phyloP scores from a whole-genome alignment of 495 filamentous ascomycete genomes.

The Penicillium herquei region DNA sequence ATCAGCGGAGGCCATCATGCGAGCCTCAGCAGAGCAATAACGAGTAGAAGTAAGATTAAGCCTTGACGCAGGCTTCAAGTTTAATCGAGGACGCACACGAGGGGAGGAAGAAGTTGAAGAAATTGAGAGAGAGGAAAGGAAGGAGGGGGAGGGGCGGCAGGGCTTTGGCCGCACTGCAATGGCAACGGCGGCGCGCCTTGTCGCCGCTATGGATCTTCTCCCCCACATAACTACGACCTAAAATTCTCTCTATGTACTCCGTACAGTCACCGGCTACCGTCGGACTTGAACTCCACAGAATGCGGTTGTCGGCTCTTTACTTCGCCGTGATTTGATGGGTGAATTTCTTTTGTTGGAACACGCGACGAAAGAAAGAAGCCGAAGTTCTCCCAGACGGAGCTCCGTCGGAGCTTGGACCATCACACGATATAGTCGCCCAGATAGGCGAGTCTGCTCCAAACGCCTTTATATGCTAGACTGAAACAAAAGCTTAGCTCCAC shows the following conservation, averaged over 20 bases:
- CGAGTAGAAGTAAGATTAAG: conserved; percentile 18
- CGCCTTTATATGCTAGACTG: too few relatives aligned
- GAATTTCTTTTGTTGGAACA: background rate
- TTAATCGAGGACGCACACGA: conserved; percentile 21
- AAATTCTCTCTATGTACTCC: background rate
- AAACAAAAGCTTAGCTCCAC: too few relatives aligned
- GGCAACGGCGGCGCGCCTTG: conserved; percentile 30
- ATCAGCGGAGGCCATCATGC: conserved; percentile 45
- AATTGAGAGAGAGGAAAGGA: conserved; percentile 19
- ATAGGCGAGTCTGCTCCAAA: too few relatives aligned
- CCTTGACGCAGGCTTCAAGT: conserved; percentile 11
- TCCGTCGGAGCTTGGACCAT: conserved; percentile 64
- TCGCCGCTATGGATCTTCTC: conserved; percentile 35
- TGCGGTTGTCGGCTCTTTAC: background rate
- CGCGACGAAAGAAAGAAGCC: conserved; percentile 2
- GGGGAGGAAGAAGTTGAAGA: conserved; percentile 24
- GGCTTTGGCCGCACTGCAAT: conserved; percentile 19
- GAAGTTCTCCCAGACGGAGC: conserved; percentile 20
- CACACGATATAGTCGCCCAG: conserved; percentile 22
- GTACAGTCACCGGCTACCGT: conserved; percentile 25
- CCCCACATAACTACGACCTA: conserved; percentile 35
- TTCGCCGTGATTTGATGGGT: background rate
- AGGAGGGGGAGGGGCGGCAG: conserved; percentile 28
- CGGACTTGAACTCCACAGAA: conserved; percentile 6
- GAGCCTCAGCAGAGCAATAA: conserved; percentile 41